Evolutionary conservation across 345 rosid genomes (phyloP), one percentile per base, ranked within the genome.

Genomic region (Psidium friedrichsthalianum): DNA sequence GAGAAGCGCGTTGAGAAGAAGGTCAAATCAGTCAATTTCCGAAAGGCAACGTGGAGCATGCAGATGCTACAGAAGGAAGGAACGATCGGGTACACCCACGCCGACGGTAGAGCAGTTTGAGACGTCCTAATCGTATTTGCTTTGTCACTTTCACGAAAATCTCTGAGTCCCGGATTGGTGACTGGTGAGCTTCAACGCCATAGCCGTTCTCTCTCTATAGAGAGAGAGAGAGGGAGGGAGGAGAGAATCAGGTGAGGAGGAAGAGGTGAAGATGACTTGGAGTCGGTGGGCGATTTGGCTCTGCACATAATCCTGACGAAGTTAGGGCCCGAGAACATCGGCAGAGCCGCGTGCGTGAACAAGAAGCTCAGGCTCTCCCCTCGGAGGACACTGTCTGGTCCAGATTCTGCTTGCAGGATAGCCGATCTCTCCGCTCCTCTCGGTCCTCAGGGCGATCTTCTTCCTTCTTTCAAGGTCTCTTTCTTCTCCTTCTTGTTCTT

Each of bases 381-480:
- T 89, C 93, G 10, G 98, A 95, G 18, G 97, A 97, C 9, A 83
- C 93, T 16, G 94, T 97, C 83, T 97, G 99, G 99, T 91, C 93
- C 14, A 85, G 85, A 18, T 91, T 93, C 88, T 94, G 94, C 85
- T 88, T 83, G n/a, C 55, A 78, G 14, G 96, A n/a, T n/a, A 95
- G 64, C 95, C 84, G 86, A 89, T 32, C 94, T 97, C 85, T 88
- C 92, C 53, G 76, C 94, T 82, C 98, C 99, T 86, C 87, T 91
- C 82, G 96, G 92, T 74, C 94, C 91, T 40, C 82, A 86, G n/a
- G 98, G 97, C 29, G 90, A 92, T 76, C 90, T 87, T 58, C 69
- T 78, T 47, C 93, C 96, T 85, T 95, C 98, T 74, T 97, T 93
- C 91, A 94, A 92, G 97, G 98, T 95, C 83, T 61, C 57, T 8